Conservation (phyloP, 352 stramenopile genomes). For the Phytophthora cactorum region DNA sequence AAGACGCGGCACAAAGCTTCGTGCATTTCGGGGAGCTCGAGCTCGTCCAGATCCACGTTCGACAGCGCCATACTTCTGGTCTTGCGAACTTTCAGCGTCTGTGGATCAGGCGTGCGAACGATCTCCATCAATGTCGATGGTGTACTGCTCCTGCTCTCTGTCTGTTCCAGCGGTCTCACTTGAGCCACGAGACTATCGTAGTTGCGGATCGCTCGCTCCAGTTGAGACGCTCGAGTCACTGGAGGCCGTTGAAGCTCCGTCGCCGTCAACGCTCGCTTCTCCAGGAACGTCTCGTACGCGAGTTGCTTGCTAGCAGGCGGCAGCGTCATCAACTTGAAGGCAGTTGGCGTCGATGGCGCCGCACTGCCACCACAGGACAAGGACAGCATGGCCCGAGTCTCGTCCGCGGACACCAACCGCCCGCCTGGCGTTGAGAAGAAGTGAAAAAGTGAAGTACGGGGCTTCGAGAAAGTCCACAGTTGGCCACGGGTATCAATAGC, state of each 20-base stretch:
- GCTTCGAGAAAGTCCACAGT: slow-evolving; percentile 23
- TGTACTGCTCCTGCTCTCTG: background rate
- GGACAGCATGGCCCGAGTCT: slow-evolving; percentile 24
- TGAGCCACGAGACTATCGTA: slow-evolving; percentile 32
- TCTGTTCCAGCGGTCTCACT: slow-evolving; percentile 23
- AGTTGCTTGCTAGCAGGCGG: slow-evolving; percentile 20
- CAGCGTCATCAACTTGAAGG: slow-evolving; percentile 8
- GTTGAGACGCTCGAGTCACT: slow-evolving; percentile 7
- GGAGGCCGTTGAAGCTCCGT: slow-evolving; percentile 6
- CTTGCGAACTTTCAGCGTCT: slow-evolving; percentile 23
- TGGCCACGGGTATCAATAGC: background rate
- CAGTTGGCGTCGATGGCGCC: slow-evolving; percentile 28
- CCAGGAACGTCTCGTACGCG: slow-evolving; percentile 43
- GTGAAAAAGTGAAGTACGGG: slow-evolving; percentile 24
- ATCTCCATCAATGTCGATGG: slow-evolving; percentile 35
- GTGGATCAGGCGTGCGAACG: slow-evolving; percentile 23
- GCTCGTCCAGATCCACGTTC: slow-evolving; percentile 55
- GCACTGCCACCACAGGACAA: slow-evolving; percentile 30
- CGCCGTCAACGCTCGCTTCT: slow-evolving; percentile 24
- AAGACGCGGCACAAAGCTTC: slow-evolving; percentile 73
- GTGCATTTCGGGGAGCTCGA: slow-evolving; percentile 72
- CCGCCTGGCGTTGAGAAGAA: slow-evolving; percentile 9
- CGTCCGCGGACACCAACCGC: background rate
- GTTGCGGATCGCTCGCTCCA: slow-evolving; percentile 31
- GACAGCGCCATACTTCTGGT: slow-evolving; percentile 21